phyloP scores from a whole-genome alignment of 768 basidiomycete genomes.

The Kwoniella dendrophila region DNA sequence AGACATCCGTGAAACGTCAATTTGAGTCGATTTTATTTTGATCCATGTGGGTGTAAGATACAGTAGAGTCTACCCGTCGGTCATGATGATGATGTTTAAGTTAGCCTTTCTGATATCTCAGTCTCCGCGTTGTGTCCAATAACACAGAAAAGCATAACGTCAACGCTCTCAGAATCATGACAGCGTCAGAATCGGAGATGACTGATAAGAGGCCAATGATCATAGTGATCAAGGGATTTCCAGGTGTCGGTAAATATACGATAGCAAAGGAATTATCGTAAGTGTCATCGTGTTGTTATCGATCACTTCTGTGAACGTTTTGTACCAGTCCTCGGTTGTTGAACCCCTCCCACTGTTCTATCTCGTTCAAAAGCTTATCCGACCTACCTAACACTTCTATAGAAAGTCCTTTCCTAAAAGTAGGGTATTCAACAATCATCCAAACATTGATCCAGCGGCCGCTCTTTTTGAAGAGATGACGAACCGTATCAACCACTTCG shows the following conservation, averaged over 20 bases:
- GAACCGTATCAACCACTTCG: conserved; percentile 18
- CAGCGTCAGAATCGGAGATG: no score
- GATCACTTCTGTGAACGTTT: neutral
- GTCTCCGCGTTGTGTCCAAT: no score
- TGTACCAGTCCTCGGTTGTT: neutral
- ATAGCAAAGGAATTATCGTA: conserved; percentile 14
- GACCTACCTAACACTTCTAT: neutral
- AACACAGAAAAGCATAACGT: no score
- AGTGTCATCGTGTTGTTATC: neutral
- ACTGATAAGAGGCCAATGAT: neutral
- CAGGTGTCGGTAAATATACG: conserved; percentile 26
- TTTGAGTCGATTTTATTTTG: no score
- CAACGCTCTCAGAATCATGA: no score
- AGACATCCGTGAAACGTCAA: no score
- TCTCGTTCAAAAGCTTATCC: no score
- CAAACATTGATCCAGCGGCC: conserved; percentile 23
- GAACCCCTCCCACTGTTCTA: neutral
- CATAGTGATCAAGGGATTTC: conserved; percentile 23
- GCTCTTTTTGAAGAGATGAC: conserved; percentile 17
- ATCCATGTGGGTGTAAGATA: no score
- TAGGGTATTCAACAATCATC: conserved; percentile 28
- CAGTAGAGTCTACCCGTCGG: no score
- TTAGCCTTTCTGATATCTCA: no score
- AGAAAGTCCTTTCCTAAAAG: conserved; percentile 17
- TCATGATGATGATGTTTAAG: no score